Conservation (phyloP, 1,284 basidiomycete genomes). For the Dichomitus squalens region DNA sequence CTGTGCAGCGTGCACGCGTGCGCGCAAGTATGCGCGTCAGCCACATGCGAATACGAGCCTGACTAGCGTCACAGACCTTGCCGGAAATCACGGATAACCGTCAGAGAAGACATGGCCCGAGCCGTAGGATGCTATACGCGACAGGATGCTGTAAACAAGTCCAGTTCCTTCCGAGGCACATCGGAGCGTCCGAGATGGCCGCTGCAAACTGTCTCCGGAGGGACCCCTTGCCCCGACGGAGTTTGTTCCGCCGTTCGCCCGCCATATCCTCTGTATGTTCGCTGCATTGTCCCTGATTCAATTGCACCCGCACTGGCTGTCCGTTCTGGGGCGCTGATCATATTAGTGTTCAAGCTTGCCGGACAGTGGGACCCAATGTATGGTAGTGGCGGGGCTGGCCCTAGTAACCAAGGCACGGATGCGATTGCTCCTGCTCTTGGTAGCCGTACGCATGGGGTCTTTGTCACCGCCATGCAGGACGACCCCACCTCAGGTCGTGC, state of each 20-base stretch:
- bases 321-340: neutral
- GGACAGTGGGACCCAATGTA: neutral
- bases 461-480: neutral
- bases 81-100: slow-evolving; percentile 20
- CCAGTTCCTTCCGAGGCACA: slow-evolving; percentile 18
- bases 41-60: slow-evolving; percentile 3
- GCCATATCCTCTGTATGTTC: neutral
- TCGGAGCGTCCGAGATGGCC: slow-evolving; percentile 23
- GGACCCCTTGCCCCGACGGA: slow-evolving; percentile 7
- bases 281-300: neutral
- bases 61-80: slow-evolving; percentile 9
- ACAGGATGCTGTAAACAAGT: neutral
- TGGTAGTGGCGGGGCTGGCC: neutral
- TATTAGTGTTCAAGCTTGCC: neutral
- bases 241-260: neutral
- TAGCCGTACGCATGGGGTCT: neutral
- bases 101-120: slow-evolving; percentile 6
- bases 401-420: neutral
- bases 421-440: neutral
- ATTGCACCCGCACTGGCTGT: neutral
- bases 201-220: slow-evolving; percentile 18
- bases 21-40: slow-evolving; percentile 4
- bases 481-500: neutral
- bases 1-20: slow-evolving; percentile 13
- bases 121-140: slow-evolving; percentile 6